Percentiles rank a stretch among this genome's conserved stretches.
Conservation (phyloP, 305 asterid genomes). For the Plantago coronopus region DNA sequence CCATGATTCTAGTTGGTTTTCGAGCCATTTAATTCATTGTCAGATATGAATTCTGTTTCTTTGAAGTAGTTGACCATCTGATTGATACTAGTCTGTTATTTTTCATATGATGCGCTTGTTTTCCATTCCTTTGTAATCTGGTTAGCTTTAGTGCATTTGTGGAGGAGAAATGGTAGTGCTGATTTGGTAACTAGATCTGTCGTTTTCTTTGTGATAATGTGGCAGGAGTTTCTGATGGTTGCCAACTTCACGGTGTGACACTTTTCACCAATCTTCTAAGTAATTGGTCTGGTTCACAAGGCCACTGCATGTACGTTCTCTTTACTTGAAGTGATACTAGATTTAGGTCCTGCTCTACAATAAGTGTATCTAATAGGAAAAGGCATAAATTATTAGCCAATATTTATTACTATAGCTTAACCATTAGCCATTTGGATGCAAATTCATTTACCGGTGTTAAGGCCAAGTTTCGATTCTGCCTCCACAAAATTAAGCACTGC, state of each 20-base stretch:
- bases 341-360: not conserved
- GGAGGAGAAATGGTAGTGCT: conserved; percentile 3
- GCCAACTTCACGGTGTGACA: conserved; percentile 42
- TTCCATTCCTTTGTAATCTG: conserved; percentile 3
- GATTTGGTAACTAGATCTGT: conserved; percentile 5
- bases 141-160: conserved; percentile 11
- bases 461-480: no score
- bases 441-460: no score
- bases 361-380: no score
- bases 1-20: not conserved
- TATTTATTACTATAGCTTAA: no score
- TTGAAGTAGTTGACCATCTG: not conserved
- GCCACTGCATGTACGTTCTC: conserved; percentile 73
- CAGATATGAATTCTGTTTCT: not conserved
- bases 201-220: conserved; percentile 18
- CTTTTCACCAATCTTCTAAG: conserved; percentile 62
- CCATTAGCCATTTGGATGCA: no score
- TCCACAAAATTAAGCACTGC: not conserved
- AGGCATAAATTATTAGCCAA: no score
- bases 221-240: conserved; percentile 64
- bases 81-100: conserved; percentile 1
- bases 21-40: not conserved
- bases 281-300: conserved; percentile 76
- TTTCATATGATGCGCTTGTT: not conserved
- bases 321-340: conserved; percentile 12